Evolutionary conservation across 345 rosid species (phyloP).

Genomic region (Citrus unshiu): DNA sequence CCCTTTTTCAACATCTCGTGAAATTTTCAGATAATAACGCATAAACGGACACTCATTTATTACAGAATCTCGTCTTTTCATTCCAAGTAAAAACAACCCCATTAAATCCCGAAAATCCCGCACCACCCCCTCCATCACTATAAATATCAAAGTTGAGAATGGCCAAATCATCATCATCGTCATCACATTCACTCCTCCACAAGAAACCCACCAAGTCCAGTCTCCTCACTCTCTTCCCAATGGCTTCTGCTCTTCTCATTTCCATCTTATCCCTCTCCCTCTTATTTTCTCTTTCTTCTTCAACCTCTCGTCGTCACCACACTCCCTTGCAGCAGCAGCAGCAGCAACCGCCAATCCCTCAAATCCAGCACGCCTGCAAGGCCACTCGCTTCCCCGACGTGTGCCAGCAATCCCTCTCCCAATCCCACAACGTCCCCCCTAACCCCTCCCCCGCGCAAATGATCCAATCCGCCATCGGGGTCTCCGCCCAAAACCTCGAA

Average conservation of each 20-base stretch:
- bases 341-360: conserved; percentile 4
- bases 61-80: neutral
- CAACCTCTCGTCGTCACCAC: neutral
- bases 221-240: neutral
- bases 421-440: conserved; percentile 30
- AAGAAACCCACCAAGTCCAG: neutral
- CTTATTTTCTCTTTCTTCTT: neutral
- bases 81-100: neutral
- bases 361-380: conserved; percentile 52
- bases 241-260: neutral
- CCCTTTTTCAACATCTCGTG: neutral
- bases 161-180: neutral
- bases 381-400: conserved; percentile 58
- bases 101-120: neutral
- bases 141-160: no score
- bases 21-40: neutral
- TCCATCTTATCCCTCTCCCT: neutral
- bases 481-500: conserved; percentile 51
- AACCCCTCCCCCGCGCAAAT: conserved; percentile 50
- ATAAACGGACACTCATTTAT: neutral
- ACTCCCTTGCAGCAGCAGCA: conserved; percentile 12
- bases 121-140: neutral
- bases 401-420: conserved; percentile 40
- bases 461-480: conserved; percentile 61
- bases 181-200: neutral